Evolutionary conservation across 352 stramenopile genomes (phyloP).

Genomic region (Phytopythium boreale): DNA sequence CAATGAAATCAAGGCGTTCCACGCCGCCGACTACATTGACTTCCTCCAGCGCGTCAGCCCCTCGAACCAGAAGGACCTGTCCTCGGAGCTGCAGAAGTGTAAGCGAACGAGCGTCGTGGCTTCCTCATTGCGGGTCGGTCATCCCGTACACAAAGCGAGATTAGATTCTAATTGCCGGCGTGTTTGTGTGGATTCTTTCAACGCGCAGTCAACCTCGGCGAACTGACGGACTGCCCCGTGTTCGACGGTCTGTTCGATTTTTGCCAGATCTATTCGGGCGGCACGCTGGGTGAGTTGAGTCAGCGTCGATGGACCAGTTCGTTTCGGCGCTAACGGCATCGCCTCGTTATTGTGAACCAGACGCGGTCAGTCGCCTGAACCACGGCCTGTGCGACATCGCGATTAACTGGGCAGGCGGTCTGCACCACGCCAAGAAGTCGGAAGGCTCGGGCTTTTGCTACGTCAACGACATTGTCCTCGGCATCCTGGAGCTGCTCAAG

Average conservation of each 20-base stretch:
- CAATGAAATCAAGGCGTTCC: slow-evolving; percentile 94
- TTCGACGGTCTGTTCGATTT: slow-evolving; percentile 99
- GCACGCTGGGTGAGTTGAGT: slow-evolving; percentile 74
- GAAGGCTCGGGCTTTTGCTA: slow-evolving; percentile 96
- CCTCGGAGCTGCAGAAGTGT: slow-evolving; percentile 23
- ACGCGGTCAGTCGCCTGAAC: slow-evolving; percentile 97
- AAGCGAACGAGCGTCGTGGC: background rate
- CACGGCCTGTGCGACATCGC: slow-evolving; percentile 94
- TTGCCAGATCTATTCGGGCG: slow-evolving; percentile 96
- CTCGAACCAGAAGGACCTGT: slow-evolving; percentile 84
- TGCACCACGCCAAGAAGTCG: slow-evolving; percentile 99
- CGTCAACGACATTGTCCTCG: slow-evolving; percentile 98
- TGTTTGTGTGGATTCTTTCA: background rate
- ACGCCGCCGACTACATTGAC: slow-evolving; percentile 96
- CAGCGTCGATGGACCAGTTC: background rate
- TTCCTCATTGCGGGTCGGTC: background rate
- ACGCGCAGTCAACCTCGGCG: slow-evolving; percentile 88
- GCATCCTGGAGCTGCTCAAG: slow-evolving; percentile 98
- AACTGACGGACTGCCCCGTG: slow-evolving; percentile 96
- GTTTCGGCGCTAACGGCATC: background rate
- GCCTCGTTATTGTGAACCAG: slow-evolving; percentile 22
- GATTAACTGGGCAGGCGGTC: slow-evolving; percentile 97
- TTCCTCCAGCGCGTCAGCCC: slow-evolving; percentile 94
- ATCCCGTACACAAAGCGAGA: background rate
- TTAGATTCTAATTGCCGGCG: background rate